Evolutionary conservation across 2,329 filamentous ascomycete species (phyloP), one percentile per base, ranked within the genome.

Genomic region (Cercospora berteroae): DNA sequence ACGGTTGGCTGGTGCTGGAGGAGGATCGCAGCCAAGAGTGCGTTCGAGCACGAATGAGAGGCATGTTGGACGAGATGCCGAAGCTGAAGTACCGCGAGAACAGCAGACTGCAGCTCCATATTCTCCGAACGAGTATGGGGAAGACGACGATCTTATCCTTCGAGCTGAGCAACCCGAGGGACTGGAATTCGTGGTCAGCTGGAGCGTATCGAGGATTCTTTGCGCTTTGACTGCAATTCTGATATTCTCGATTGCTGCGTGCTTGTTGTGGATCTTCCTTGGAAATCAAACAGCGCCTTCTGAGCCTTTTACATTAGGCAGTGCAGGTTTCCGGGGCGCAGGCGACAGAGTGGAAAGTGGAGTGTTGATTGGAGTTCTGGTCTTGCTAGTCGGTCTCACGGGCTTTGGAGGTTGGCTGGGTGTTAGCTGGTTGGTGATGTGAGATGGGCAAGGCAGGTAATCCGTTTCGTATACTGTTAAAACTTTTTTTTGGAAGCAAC

Each of bases 391-490:
- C 3, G 79, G 79, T 0, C 68, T 79, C 69, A 75, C 72, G 18
- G 69, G 70, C 2, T 68, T 80, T 10, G 71, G 60, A 4, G 78
- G 73, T 2, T 81, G 79, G 79, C 60, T 80, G 33, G 76, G 76
- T 1, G 67, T 78, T 9, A 80, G 78, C 64, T 80, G 77, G 78
- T 66, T 80, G 52, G 72, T 79, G 16, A 71, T 77, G 67, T 80
- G 67, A 73, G 27, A n/a, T n/a, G 16, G 20, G 4, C 8, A 48
- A 18, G 5, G 18, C 8, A 48, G 42, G 5, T 23, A 23, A n/a
- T n/a, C 3, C 5, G 16, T 39, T 39, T 39, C 36, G 36, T 39
- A 39, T n/a, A 39, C 5, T 39, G 36, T 39, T 39, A 9, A 16
- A 13, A 16, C 13, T 5, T 36, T 39, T 39, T 36, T 39, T 39